Conservation (phyloP, 176 grass and related monocot genomes). For the Aegilops speltoides region DNA sequence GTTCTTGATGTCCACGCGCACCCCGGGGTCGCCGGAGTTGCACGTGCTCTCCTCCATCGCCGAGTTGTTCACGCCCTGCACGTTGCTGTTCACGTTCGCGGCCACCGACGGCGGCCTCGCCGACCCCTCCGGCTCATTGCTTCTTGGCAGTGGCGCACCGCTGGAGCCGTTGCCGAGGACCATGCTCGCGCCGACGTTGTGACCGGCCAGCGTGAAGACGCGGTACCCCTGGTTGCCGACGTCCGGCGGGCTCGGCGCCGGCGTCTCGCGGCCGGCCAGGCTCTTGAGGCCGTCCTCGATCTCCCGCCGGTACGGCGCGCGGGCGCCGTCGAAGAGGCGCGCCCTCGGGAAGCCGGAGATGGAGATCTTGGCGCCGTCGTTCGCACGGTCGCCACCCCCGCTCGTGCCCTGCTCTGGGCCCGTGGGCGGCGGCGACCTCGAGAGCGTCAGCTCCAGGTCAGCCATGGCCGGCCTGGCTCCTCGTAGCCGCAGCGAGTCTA, state of each 20-base stretch:
- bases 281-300: conserved; percentile 61
- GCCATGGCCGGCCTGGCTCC: not conserved
- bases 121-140: not conserved
- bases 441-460: conserved; percentile 29
- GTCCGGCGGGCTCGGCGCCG: not conserved
- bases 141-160: not conserved
- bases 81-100: conserved; percentile 82
- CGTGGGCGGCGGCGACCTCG: not conserved
- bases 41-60: conserved; percentile 69
- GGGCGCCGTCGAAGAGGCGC: conserved; percentile 39
- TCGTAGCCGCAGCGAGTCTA: not conserved
- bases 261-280: conserved; percentile 26
- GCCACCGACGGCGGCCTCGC: conserved; percentile 6
- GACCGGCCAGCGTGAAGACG: conserved; percentile 71
- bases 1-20: conserved; percentile 59
- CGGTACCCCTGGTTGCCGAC: conserved; percentile 24
- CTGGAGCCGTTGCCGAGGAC: conserved; percentile 18
- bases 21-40: conserved; percentile 58
- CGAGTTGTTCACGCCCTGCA: conserved; percentile 93
- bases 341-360: conserved; percentile 45
- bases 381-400: not conserved
- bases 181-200: conserved; percentile 84
- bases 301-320: conserved; percentile 47
- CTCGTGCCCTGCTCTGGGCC: not conserved
- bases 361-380: conserved; percentile 44